A percentile compares a stretch with the other conserved stretches of the same genome.
phyloP scores from a whole-genome alignment of 768 basidiomycete species.

The Lentinula guzmanii region DNA sequence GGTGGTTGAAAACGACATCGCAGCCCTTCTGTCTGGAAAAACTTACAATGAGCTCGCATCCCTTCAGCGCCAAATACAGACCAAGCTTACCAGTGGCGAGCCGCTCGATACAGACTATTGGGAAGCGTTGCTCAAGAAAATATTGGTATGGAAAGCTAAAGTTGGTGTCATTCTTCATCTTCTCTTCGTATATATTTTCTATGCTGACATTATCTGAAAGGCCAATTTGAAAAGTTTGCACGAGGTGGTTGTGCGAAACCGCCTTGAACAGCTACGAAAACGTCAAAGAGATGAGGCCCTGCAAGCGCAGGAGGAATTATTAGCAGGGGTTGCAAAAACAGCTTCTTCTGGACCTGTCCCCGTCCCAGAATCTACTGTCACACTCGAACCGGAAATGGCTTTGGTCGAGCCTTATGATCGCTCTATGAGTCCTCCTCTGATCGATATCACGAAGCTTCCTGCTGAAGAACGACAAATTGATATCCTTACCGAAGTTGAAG shows the following conservation, averaged over 20 bases:
- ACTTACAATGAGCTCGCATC: constrained; percentile 76
- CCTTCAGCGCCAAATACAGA: constrained; percentile 82
- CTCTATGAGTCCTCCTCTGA: constrained; percentile 77
- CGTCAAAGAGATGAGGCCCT: constrained; percentile 94
- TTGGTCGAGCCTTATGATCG: constrained; percentile 77
- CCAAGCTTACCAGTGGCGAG: constrained; percentile 86
- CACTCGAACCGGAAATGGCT: constrained; percentile 29
- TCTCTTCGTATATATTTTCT: background rate
- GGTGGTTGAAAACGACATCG: constrained; percentile 83
- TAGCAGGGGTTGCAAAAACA: constrained; percentile 68
- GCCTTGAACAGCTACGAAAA: constrained; percentile 93
- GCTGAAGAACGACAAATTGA: constrained; percentile 80
- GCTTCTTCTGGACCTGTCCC: constrained; percentile 26
- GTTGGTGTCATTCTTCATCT: constrained; percentile 29
- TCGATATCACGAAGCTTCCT: constrained; percentile 65
- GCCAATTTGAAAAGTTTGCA: constrained; percentile 89
- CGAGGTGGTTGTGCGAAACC: constrained; percentile 94
- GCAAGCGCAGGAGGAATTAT: constrained; percentile 86
- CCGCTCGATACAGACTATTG: constrained; percentile 97
- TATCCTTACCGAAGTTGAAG: constrained; percentile 65
- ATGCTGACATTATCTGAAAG: constrained; percentile 30
- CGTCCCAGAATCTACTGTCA: background rate
- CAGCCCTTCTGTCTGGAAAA: constrained; percentile 76
- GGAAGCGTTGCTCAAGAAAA: constrained; percentile 86
- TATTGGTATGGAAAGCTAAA: constrained; percentile 97